Conservation (phyloP, 1,284 basidiomycete genomes). For the Volvariella surrecta region DNA sequence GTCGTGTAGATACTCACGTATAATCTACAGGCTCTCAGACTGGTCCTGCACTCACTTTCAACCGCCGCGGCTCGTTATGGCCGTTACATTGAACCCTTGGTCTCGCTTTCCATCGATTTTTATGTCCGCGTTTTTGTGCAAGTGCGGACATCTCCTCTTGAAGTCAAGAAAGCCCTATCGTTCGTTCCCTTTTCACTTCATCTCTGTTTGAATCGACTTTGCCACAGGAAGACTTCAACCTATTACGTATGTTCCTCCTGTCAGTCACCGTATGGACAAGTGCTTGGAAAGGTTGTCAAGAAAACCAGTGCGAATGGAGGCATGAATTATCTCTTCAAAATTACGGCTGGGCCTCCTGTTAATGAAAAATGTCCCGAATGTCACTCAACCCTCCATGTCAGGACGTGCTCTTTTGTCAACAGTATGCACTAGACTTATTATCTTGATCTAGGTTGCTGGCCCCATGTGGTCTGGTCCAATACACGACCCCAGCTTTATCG, state of each 20-base stretch:
- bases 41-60: conserved; percentile 82
- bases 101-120: conserved; percentile 96
- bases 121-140: conserved; percentile 92
- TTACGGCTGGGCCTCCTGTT: conserved; percentile 64
- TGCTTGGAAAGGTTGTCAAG: conserved; percentile 63
- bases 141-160: conserved; percentile 67
- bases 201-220: conserved; percentile 8
- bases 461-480: conserved; percentile 95
- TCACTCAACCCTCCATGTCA: conserved; percentile 64
- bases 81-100: conserved; percentile 83
- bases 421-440: no score
- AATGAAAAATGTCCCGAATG: conserved; percentile 76
- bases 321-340: conserved; percentile 61
- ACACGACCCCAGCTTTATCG: conserved; percentile 73
- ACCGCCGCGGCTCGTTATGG: conserved; percentile 89
- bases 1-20: conserved; percentile 6
- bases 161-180: conserved; percentile 83
- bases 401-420: conserved; percentile 11
- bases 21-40: conserved; percentile 64
- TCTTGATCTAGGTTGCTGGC: conserved; percentile 59
- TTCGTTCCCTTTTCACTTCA: conserved; percentile 24
- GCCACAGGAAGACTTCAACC: conserved; percentile 66
- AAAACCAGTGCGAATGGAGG: conserved; percentile 45
- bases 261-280: conserved; percentile 73
- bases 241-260: conserved; percentile 82